A percentile compares a stretch with the other conserved stretches of the same genome.
These are phyloP conservation scores for Fraxinus quadrangulata DNA, from an alignment of 257 asterid genomes.

Conservation along the genomic window DNA sequence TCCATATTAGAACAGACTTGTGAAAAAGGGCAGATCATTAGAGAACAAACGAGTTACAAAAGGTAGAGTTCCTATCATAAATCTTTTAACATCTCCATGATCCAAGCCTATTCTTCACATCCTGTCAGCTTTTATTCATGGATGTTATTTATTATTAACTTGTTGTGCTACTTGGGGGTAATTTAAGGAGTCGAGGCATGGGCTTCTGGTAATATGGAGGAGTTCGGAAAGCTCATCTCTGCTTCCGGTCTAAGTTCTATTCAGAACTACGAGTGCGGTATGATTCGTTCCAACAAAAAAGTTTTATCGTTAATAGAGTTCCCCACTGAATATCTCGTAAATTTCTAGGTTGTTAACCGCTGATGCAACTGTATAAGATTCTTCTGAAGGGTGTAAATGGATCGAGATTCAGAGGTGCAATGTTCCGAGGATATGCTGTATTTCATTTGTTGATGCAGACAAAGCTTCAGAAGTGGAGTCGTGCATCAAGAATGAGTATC, in stretches of 20 bases:
- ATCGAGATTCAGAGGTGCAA: slow-evolving; percentile 95
- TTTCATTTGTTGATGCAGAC: slow-evolving; percentile 74
- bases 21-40: slow-evolving; percentile 82
- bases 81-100: background rate
- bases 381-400: slow-evolving; percentile 79
- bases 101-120: background rate
- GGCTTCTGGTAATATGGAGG: slow-evolving; percentile 76
- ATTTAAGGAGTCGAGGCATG: slow-evolving; percentile 75
- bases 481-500: slow-evolving; percentile 60
- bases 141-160: slow-evolving; percentile 7
- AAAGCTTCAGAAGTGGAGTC: slow-evolving; percentile 60
- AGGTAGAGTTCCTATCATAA: slow-evolving; percentile 41
- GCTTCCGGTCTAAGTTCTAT: slow-evolving; percentile 95
- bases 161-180: background rate
- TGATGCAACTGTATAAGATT: slow-evolving; percentile 69
- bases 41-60: slow-evolving; percentile 74
- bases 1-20: slow-evolving; percentile 58
- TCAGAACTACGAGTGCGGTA: slow-evolving; percentile 87
- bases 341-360: slow-evolving; percentile 71
- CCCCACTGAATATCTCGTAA: background rate
- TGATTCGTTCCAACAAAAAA: background rate
- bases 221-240: slow-evolving; percentile 79
- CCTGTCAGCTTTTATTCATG: background rate
- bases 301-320: background rate
- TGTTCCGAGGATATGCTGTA: slow-evolving; percentile 85